Percentiles rank a stretch among this genome's conserved stretches.
phyloP scores from a whole-genome alignment of 805 yeast genomes.

The Monosporozyma solicola region DNA sequence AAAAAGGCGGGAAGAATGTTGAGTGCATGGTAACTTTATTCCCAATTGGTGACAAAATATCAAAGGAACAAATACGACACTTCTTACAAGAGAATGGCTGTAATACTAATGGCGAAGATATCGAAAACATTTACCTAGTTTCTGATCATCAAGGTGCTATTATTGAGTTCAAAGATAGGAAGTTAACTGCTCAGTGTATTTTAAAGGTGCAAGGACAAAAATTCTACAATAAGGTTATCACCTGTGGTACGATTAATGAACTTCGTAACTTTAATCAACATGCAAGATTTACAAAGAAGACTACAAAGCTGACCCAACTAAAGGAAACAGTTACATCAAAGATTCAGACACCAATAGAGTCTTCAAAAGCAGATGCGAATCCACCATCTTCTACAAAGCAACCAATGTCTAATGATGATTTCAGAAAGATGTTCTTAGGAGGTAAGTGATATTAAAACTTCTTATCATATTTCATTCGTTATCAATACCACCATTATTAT shows the following conservation, averaged over 20 bases:
- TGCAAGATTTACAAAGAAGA: background rate
- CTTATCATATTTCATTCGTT: background rate
- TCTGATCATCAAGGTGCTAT: slow-evolving; percentile 42
- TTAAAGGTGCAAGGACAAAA: slow-evolving; percentile 34
- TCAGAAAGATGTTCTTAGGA: slow-evolving; percentile 30
- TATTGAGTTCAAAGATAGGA: slow-evolving; percentile 36
- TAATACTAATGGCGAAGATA: slow-evolving; percentile 11
- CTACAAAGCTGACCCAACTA: background rate
- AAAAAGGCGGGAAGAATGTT: slow-evolving; percentile 8
- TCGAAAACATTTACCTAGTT: slow-evolving; percentile 37
- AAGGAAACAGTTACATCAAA: background rate
- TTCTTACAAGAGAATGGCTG: slow-evolving; percentile 11
- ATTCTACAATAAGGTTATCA: slow-evolving; percentile 30
- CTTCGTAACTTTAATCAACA: slow-evolving; percentile 11
- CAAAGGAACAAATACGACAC: slow-evolving; percentile 14
- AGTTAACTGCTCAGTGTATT: slow-evolving; percentile 44
- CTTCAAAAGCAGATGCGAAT: background rate
- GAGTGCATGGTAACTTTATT: slow-evolving; percentile 16
- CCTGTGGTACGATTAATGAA: slow-evolving; percentile 30
- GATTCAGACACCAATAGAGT: background rate
- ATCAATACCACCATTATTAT: background rate
- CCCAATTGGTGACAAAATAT: slow-evolving; percentile 24
- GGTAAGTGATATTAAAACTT: slow-evolving; percentile 9
- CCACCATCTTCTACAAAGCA: background rate
- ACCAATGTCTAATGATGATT: slow-evolving; percentile 32